Base-by-base conservation (phyloP, 1,284 basidiomycete species). In the Porogramme epimiltina region DNA sequence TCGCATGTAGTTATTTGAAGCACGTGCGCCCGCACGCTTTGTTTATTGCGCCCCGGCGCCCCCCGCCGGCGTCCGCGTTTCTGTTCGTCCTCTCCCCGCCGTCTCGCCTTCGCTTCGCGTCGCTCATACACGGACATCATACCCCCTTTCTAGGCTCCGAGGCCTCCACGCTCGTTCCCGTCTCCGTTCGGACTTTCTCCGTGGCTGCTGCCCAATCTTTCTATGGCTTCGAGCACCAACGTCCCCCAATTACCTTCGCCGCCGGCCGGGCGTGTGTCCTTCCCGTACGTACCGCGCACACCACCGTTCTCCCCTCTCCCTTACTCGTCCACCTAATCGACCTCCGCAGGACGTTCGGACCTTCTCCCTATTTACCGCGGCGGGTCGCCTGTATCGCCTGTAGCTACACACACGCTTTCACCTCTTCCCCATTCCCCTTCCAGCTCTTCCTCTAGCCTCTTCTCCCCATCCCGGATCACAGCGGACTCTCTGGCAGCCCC, bases 371-470 rank as follows among this genome's bases (percentile, higher is more conserved):
- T 51, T 33, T 50, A 19, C 22, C 15, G 33, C 23, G 34, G 37
- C 39, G 49, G 26, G 49, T 45, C 47, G 54, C 46, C 18, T n/a
- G n/a, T n/a, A n/a, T n/a, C n/a, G n/a, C n/a, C 42, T 50, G 52
- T 47, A 54, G 23, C 23, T 37, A 38, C 22, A 33, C 24, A 3
- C 31, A 28, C 38, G 3, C 33, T n/a, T 33, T 16, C 18, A 8
- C 28, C 34, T 42, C 25, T 33, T 11, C 16, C 25, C 42, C 19
- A 6, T 10, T 33, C 28, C 8, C 13, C 28, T 31, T 13, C 8
- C 8, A 31, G 8, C 28, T 44, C 19, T 22, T 33, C 15, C 39
- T 45, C 37, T 22, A 31, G 5, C 22, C 22, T 15, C 22, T 37
- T 42, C 26, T 24, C 23, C 11, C 25, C 33, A 4, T 45, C n/a